phyloP scores from a whole-genome alignment of 2,329 filamentous ascomycete genomes.

The Nemania bipapillata region DNA sequence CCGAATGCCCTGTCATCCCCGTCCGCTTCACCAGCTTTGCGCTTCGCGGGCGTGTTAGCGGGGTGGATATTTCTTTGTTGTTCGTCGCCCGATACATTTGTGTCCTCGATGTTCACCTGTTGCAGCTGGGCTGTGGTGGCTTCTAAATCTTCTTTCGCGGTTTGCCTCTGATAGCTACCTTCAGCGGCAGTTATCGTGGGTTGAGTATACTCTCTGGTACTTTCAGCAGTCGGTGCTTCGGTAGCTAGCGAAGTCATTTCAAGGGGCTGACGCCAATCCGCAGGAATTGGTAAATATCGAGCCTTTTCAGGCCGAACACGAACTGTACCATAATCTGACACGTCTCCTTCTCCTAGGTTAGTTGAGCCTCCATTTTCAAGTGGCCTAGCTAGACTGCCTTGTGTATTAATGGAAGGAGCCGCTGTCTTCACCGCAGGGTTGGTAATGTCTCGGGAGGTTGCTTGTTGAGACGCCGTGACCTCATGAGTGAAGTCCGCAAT shows the following conservation, averaged over 20 bases:
- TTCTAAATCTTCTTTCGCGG: background rate
- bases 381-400: background rate
- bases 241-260: background rate
- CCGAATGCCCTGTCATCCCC: background rate
- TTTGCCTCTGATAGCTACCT: background rate
- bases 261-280: slow-evolving; percentile 22
- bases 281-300: slow-evolving; percentile 28
- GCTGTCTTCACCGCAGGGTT: background rate
- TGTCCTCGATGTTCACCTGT: background rate
- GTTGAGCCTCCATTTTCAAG: background rate
- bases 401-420: background rate
- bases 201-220: background rate
- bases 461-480: background rate
- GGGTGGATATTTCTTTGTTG: background rate
- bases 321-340: slow-evolving; percentile 38
- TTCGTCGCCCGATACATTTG: background rate
- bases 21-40: slow-evolving; percentile 29
- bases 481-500: background rate
- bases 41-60: slow-evolving; percentile 17
- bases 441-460: background rate
- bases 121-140: background rate
- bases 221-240: background rate
- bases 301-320: slow-evolving; percentile 32
- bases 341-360: background rate
- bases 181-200: background rate